A percentile compares a stretch with the other conserved stretches of the same genome.
Evolutionary conservation across 2,329 filamentous ascomycete species (phyloP).

Genomic region (Lachnellula cervina): DNA sequence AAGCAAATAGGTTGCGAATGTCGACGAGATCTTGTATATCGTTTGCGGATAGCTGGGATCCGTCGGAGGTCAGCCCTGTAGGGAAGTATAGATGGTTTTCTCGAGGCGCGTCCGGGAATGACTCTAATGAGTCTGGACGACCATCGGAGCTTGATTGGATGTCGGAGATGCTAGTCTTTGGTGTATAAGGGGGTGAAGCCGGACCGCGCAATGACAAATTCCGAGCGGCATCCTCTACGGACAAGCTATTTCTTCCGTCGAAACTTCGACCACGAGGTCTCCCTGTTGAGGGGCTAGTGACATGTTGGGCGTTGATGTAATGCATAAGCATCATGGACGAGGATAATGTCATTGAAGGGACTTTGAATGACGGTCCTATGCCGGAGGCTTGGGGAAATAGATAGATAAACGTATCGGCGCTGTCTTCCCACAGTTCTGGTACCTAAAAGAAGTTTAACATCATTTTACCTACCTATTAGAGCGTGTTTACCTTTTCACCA

Average conservation of each 20-base stretch:
- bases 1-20: constrained; percentile 61
- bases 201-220: constrained; percentile 30
- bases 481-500: constrained; percentile 47
- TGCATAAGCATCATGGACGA: constrained; percentile 37
- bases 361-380: constrained; percentile 55
- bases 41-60: constrained; percentile 33
- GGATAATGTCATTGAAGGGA: constrained; percentile 49
- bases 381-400: constrained; percentile 48
- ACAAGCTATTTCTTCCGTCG: constrained; percentile 37
- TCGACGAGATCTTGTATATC: constrained; percentile 53
- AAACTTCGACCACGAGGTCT: constrained; percentile 38
- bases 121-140: constrained; percentile 18
- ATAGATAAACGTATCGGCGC: constrained; percentile 52
- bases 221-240: constrained; percentile 45
- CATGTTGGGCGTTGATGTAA: constrained; percentile 8
- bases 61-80: constrained; percentile 12
- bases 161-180: constrained; percentile 9
- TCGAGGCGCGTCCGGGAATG: constrained; percentile 30
- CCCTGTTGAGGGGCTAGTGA: constrained; percentile 4
- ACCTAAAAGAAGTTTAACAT: constrained; percentile 40
- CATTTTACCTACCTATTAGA: background rate
- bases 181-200: constrained; percentile 37
- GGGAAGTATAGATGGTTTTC: constrained; percentile 53
- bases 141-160: constrained; percentile 19
- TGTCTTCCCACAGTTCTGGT: constrained; percentile 62